Base-by-base conservation (phyloP, 75 land plant species). In the Picea glauca region DNA sequence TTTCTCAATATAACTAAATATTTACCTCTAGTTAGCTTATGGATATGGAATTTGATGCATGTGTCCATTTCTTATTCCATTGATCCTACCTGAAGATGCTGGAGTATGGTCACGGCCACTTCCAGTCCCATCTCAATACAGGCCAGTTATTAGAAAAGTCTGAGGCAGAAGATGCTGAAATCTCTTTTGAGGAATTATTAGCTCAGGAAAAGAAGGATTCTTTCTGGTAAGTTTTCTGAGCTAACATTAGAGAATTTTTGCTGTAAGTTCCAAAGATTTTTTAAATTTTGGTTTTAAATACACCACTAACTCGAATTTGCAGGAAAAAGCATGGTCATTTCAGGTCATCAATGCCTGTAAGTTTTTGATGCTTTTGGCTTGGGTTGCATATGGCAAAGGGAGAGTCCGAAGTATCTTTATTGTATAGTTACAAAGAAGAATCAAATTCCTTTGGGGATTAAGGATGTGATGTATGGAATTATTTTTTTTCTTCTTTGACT, bases 201-300 rank as follows among this genome's bases (percentile, higher is more conserved):
- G 96, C 90, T 3, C 93, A 91, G 67, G 96, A 91, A 75, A 93
- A 93, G 80, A 93, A 91, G 73, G 96, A 93, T 83, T 83, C 87
- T 11, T 93, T 91, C 79, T 93, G 96, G 96, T 93, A 81, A 20
- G 79, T 62, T 40, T 15, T 58, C 59, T 67, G 26, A 58, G 26
- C 56, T 23, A 60, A 67, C 5, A 7, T 38, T 40, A 40, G 11
- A 6, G 8, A 32, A 38, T 15, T 15, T 15, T 40, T 35, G n/a
- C 18, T 18, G 1, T 3, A 43, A 40, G 56, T 50, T 50, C 9
- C 56, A 50, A 50, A 50, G 56, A 12, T 0, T 4, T 35, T 35
- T 70, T 20, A 1, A 14, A 13, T 18, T 46, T 38, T 8, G 21
- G 11, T 70, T 70, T 70, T 18, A 40, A 40, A 70, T 70, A n/a